Base-by-base conservation (phyloP, 2,329 filamentous ascomycete genomes). In the Monilinia fructicola region DNA sequence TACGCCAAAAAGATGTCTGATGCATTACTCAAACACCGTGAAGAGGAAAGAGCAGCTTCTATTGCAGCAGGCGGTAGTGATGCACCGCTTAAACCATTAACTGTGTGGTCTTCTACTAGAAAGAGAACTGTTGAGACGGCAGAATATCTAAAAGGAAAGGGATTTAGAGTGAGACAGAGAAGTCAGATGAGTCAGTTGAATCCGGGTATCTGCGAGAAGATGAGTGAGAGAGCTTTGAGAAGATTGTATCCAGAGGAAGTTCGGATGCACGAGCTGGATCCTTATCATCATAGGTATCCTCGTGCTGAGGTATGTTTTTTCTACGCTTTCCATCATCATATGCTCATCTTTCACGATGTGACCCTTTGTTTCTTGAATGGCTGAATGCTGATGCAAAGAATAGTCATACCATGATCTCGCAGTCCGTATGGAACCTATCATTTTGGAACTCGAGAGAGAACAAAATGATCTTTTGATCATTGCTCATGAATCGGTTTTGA, bases 401-500 rank as follows among this genome's bases (percentile, higher is more conserved):
- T 73, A 97, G 91, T 98, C 94, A 11, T 99, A 99, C 78, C 95
- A 99, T 77, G 95, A 99, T 76, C 87, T 99, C 54, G 95, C 95
- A n/a, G 95, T 99, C 68, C 91, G 95, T 28, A 87, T 99, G 56
- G 95, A 99, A 77, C 96, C 95, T 52, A 97, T 99, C 74, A 99
- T 99, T 75, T 86, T 99, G 40, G 95, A 99, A 77, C 85, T 99
- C 18, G 95, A 99, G 81, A 89, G 95, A 54, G 95, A 99, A 80
- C 92, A 97, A 74, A 96, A 96, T 71, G 95, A 99, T 76, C 84
- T 99, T n/a, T 85, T 99, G 64, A 97, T 99, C 76, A 97, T 99
- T 72, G 95, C 95, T 0, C 95, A 99, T 78, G 95, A 99, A 78
- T 96, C 92, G 62, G 95, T 99, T n/a, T 84, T 99, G 56, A 91